phyloP scores from a whole-genome alignment of 805 yeast species.

The Saturnispora diversa region DNA sequence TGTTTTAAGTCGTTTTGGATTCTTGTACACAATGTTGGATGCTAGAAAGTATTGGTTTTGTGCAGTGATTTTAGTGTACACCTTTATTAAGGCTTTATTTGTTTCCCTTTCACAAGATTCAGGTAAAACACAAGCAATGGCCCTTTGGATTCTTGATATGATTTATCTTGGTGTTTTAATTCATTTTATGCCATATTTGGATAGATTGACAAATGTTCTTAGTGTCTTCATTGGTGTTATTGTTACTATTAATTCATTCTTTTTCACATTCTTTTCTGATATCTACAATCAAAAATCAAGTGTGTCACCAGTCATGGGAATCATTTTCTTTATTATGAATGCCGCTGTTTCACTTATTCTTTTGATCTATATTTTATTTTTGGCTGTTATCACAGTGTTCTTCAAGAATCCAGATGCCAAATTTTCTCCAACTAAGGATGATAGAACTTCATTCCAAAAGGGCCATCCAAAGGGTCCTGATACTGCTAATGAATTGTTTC shows the following conservation, averaged over 20 bases:
- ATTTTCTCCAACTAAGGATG: conserved; percentile 84
- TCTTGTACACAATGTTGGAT: conserved; percentile 80
- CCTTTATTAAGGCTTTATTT: conserved; percentile 59
- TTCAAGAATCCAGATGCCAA: conserved; percentile 85
- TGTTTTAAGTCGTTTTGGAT: conserved; percentile 74
- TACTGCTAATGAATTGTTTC: conserved; percentile 45
- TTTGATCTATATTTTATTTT: conserved; percentile 60
- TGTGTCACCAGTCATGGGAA: conserved; percentile 83
- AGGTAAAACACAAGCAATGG: conserved; percentile 76
- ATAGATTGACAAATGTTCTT: conserved; percentile 71
- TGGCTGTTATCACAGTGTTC: conserved; percentile 51
- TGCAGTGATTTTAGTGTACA: conserved; percentile 49
- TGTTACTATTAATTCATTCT: conserved; percentile 67
- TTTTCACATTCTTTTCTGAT: conserved; percentile 80
- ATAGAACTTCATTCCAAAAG: conserved; percentile 80
- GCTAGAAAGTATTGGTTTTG: conserved; percentile 84
- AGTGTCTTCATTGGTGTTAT: conserved; percentile 68
- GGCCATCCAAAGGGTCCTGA: conserved; percentile 7
- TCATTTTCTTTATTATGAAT: conserved; percentile 80
- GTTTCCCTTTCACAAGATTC: conserved; percentile 72
- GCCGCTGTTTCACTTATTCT: conserved; percentile 80
- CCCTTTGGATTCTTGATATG: conserved; percentile 68
- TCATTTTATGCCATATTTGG: conserved; percentile 65
- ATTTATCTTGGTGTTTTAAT: conserved; percentile 58
- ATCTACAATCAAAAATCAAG: conserved; percentile 72